Percentiles rank a stretch among this genome's conserved stretches.
Evolutionary conservation across 139 green algal species (phyloP).

Genomic region (Chlorella ohadii): DNA sequence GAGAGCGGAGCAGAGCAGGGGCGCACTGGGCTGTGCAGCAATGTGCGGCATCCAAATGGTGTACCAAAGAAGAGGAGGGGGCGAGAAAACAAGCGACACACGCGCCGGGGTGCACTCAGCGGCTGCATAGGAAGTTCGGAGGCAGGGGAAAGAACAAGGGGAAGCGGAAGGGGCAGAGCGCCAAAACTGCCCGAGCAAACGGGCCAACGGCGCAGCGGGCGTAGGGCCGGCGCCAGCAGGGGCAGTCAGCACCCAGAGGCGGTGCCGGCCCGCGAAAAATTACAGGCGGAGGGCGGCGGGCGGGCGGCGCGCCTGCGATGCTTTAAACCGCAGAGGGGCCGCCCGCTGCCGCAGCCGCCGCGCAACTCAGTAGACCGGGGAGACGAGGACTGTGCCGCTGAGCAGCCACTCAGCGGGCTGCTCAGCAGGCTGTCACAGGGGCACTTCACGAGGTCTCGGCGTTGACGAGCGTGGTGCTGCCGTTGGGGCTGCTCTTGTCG

Average conservation of each 20-base stretch:
- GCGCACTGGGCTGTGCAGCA: too few relatives aligned
- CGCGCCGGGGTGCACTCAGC: too few relatives aligned
- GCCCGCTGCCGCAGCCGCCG: neutral
- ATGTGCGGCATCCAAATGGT: too few relatives aligned
- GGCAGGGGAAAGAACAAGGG: too few relatives aligned
- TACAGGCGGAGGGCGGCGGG: neutral
- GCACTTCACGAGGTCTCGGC: neutral
- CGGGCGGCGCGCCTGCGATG: neutral
- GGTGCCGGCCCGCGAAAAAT: neutral
- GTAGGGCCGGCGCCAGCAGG: neutral
- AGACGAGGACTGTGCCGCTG: neutral
- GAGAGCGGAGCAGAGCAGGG: too few relatives aligned
- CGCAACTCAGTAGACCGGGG: neutral
- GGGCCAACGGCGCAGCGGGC: too few relatives aligned
- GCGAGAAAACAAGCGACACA: too few relatives aligned
- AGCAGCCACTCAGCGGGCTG: neutral
- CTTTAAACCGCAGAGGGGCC: neutral
- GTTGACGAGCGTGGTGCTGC: constrained; percentile 7
- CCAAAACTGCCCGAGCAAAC: too few relatives aligned
- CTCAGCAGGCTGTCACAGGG: neutral
- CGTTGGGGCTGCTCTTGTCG: constrained; percentile 23
- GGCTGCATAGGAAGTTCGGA: too few relatives aligned
- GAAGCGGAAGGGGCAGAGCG: too few relatives aligned
- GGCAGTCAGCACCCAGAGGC: too few relatives aligned
- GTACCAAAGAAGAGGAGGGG: too few relatives aligned